Conservation (phyloP, 106 monocot genomes). For the Dendrobium huoshanense region DNA sequence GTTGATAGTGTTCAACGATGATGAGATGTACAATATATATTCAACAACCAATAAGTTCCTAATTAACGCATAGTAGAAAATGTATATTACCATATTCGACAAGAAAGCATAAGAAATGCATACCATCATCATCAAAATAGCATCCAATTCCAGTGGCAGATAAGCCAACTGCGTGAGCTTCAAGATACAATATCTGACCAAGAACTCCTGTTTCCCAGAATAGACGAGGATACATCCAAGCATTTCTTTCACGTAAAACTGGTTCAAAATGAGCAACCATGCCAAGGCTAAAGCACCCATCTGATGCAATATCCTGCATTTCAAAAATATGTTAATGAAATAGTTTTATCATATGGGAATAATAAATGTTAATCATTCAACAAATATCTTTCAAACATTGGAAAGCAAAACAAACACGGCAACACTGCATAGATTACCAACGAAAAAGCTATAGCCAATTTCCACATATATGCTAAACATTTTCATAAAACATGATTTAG, state of each 20-base stretch:
- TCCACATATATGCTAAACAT: neutral
- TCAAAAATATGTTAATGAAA: neutral
- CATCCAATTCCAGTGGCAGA: conserved; percentile 99
- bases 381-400: neutral
- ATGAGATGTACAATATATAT: neutral
- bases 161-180: conserved; percentile 95
- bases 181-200: conserved; percentile 90
- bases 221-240: conserved; percentile 97
- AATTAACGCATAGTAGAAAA: neutral
- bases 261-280: conserved; percentile 91
- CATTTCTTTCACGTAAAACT: conserved; percentile 61
- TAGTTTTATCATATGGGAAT: neutral
- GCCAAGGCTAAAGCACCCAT: conserved; percentile 97
- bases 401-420: neutral
- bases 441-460: neutral
- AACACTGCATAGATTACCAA: neutral
- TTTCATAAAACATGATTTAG: neutral
- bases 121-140: conserved; percentile 97
- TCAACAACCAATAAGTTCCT: neutral
- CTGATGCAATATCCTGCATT: conserved; percentile 87
- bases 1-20: neutral
- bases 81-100: neutral
- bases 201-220: conserved; percentile 97
- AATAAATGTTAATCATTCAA: neutral
- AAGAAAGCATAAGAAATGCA: neutral